These are phyloP conservation scores for Termitomyces sp. DNA, from an alignment of 768 basidiomycete genomes.

Conservation along the genomic window DNA sequence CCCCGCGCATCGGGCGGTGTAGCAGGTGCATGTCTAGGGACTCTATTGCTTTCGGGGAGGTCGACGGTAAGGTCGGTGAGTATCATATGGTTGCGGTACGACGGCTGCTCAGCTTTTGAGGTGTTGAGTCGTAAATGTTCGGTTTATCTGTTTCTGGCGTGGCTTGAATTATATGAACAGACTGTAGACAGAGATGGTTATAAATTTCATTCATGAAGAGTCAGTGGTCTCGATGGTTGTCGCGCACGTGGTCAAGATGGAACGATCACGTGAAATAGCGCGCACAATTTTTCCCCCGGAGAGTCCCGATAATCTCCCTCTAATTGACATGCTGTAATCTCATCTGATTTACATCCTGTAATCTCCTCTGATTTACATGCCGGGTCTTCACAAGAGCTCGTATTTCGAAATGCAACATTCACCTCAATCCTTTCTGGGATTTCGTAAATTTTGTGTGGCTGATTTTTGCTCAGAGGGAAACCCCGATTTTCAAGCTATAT, in stretches of 20 bases:
- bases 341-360: too few relatives aligned
- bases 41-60: slow-evolving; percentile 37
- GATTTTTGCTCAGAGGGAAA: background rate
- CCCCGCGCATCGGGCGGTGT: slow-evolving; percentile 17
- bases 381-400: background rate
- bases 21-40: slow-evolving; percentile 28
- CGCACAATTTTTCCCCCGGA: too few relatives aligned
- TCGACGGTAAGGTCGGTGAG: slow-evolving; percentile 47
- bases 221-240: background rate
- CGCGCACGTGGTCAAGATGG: background rate
- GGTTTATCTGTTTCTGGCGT: background rate
- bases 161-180: background rate
- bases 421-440: background rate
- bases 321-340: too few relatives aligned
- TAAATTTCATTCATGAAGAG: slow-evolving; percentile 1
- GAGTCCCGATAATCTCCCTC: too few relatives aligned
- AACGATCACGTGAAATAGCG: background rate
- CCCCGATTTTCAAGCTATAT: background rate
- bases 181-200: background rate
- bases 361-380: background rate
- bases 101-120: slow-evolving; percentile 2
- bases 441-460: background rate
- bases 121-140: slow-evolving; percentile 1
- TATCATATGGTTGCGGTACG: slow-evolving; percentile 18
- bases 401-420: background rate